phyloP scores from a whole-genome alignment of 306 rosid genomes.

The Betula pendula region DNA sequence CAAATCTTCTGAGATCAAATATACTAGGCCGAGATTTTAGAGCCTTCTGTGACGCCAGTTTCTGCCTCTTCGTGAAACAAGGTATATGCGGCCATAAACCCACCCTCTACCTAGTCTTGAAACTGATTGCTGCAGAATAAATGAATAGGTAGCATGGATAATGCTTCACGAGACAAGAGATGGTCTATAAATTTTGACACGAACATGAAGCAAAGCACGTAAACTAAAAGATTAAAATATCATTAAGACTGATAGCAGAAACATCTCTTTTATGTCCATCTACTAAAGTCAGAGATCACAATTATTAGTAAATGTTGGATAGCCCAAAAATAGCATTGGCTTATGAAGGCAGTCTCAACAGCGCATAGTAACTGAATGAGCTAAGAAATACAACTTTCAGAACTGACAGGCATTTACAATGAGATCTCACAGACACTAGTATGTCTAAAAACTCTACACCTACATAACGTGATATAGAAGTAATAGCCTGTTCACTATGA shows the following conservation, averaged over 20 bases:
- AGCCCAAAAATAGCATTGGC: background rate
- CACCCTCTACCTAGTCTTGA: constrained; percentile 74
- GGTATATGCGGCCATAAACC: constrained; percentile 86
- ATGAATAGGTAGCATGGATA: background rate
- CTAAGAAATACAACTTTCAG: background rate
- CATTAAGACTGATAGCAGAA: background rate
- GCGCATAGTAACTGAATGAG: background rate
- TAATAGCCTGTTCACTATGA: background rate
- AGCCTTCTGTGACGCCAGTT: constrained; percentile 43
- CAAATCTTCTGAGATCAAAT: background rate
- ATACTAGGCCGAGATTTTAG: constrained; percentile 31
- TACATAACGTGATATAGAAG: background rate
- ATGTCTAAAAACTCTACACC: background rate
- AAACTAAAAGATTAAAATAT: background rate
- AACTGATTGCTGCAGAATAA: constrained; percentile 56
- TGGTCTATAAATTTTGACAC: background rate
- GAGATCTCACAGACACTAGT: background rate
- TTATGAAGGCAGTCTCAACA: background rate
- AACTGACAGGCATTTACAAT: background rate
- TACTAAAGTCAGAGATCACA: background rate
- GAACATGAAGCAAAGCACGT: no score
- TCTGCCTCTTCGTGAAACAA: constrained; percentile 56
- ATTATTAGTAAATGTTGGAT: background rate
- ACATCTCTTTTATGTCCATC: background rate
- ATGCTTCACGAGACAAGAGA: background rate